Conservation (phyloP, 2,329 filamentous ascomycete species). For the Rhynchosporium secalis region DNA sequence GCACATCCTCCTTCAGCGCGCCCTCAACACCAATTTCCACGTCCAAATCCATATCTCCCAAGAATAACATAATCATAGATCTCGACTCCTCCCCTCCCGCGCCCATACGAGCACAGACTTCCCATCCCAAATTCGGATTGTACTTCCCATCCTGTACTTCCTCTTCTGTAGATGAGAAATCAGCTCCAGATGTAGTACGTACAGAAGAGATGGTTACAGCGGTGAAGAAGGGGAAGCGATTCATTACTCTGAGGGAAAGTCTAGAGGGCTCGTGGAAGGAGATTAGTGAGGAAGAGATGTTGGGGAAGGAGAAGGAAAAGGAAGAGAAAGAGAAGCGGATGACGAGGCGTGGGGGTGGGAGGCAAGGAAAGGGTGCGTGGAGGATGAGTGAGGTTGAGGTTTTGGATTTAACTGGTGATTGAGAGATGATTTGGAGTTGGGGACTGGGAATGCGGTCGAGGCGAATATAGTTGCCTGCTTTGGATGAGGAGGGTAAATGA, state of each 20-base stretch:
- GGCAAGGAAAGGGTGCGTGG: conserved; percentile 17
- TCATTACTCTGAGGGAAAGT: conserved; percentile 39
- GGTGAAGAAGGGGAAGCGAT: conserved; percentile 29
- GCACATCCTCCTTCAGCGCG: neutral
- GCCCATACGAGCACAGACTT: neutral
- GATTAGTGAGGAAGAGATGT: conserved; percentile 28
- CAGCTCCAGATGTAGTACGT: neutral
- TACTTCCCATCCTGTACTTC: neutral
- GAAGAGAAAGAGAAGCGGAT: neutral
- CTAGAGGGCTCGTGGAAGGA: conserved; percentile 41
- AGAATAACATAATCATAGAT: neutral
- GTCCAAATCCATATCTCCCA: neutral
- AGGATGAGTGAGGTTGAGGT: conserved; percentile 33
- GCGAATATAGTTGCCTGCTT: too few relatives aligned
- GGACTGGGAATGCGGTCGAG: neutral
- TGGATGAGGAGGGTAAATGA: too few relatives aligned
- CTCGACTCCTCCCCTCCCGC: conserved; percentile 7
- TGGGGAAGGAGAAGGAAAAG: conserved; percentile 2
- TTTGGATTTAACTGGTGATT: conserved; percentile 31
- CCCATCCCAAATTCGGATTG: neutral
- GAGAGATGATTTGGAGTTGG: neutral
- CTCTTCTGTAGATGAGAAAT: neutral
- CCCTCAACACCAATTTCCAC: neutral
- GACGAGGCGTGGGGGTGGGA: neutral
- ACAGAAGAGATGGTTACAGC: neutral